phyloP scores from a whole-genome alignment of 208 protist genomes.

The Trypanosoma theileri region DNA sequence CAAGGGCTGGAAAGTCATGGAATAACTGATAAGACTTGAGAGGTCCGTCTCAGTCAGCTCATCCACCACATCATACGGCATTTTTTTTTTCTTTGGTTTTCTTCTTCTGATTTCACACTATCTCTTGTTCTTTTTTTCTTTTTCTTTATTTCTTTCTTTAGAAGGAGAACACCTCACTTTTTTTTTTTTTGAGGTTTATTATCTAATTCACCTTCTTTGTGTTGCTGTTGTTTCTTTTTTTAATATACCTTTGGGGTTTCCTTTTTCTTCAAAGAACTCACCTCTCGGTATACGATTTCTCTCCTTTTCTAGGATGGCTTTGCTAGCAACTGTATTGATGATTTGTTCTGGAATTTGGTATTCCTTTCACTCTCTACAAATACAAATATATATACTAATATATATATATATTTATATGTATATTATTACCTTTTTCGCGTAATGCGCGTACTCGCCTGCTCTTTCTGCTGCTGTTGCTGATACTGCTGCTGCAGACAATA shows the following conservation, averaged over 20 bases:
- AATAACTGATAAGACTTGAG: slow-evolving; percentile 76
- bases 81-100: slow-evolving; percentile 9
- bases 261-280: background rate
- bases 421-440: too few relatives aligned
- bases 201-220: background rate
- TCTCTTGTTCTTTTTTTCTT: slow-evolving; percentile 4
- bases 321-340: too few relatives aligned
- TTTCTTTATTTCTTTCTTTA: slow-evolving; percentile 5
- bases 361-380: too few relatives aligned
- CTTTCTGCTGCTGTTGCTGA: too few relatives aligned
- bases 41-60: slow-evolving; percentile 59
- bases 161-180: too few relatives aligned
- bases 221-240: background rate
- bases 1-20: slow-evolving; percentile 68
- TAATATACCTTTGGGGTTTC: slow-evolving; percentile 1
- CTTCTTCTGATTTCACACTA: background rate
- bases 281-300: background rate
- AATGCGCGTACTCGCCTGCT: too few relatives aligned
- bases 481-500: too few relatives aligned
- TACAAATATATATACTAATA: too few relatives aligned
- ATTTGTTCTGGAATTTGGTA: too few relatives aligned
- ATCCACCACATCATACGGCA: slow-evolving; percentile 16
- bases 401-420: too few relatives aligned
- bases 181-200: slow-evolving; percentile 13
- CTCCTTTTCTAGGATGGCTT: too few relatives aligned